These are phyloP conservation scores for Craterostigma plantagineum DNA, from an alignment of 257 asterid genomes.

Conservation along the genomic window DNA sequence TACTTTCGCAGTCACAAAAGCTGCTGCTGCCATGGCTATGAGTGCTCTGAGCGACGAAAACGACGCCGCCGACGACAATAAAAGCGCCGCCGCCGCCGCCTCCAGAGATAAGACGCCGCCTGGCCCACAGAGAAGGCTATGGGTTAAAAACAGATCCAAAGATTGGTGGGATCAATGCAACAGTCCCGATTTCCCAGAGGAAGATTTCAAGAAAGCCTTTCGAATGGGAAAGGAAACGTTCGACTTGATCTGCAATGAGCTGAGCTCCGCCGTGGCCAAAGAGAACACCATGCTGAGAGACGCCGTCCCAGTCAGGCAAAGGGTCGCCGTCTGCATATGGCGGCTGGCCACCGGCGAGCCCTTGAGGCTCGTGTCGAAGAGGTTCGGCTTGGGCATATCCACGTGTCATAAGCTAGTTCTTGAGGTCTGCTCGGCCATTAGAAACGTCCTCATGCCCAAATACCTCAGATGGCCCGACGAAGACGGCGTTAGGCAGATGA, in stretches of 20 bases:
- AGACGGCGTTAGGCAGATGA: conserved; percentile 17
- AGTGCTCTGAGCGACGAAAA: conserved; percentile 10
- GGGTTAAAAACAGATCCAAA: conserved; percentile 80
- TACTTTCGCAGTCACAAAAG: conserved; percentile 19
- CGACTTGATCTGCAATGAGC: conserved; percentile 66
- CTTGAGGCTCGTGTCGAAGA: conserved; percentile 63
- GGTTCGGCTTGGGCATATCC: conserved; percentile 81
- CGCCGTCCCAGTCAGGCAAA: conserved; percentile 83
- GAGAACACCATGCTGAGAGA: conserved; percentile 79
- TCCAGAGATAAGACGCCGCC: conserved; percentile 10
- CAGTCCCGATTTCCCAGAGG: conserved; percentile 80
- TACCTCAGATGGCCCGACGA: conserved; percentile 78
- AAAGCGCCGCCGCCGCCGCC: not conserved
- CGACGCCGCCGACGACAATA: conserved; percentile 4
- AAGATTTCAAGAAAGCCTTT: conserved; percentile 71
- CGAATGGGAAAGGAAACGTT: conserved; percentile 87
- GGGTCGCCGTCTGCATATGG: conserved; percentile 97
- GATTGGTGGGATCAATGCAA: conserved; percentile 98
- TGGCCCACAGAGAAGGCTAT: conserved; percentile 55
- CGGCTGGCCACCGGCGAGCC: conserved; percentile 97
- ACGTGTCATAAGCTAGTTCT: conserved; percentile 87
- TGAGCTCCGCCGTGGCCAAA: conserved; percentile 57
- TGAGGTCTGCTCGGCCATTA: conserved; percentile 85
- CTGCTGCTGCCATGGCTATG: conserved; percentile 22
- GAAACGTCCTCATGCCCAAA: conserved; percentile 69